Evolutionary conservation across 1,284 basidiomycete species (phyloP).

Genomic region (Pyrrhoderma noxium): DNA sequence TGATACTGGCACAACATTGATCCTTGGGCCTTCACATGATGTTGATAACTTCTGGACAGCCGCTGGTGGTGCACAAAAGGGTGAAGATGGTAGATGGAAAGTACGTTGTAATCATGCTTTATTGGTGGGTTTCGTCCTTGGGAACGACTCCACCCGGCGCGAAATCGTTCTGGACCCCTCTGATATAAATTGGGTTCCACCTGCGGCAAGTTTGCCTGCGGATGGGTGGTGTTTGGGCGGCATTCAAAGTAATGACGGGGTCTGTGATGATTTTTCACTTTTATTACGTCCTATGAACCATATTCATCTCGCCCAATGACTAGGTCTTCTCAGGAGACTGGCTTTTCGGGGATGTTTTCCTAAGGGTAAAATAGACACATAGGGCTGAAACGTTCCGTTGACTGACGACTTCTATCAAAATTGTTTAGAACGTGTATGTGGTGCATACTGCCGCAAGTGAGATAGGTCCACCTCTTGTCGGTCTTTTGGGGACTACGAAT

Average conservation of each 20-base stretch:
- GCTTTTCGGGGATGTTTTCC: constrained; percentile 51
- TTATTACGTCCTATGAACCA: constrained; percentile 3
- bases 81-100: constrained; percentile 39
- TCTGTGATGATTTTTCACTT: constrained; percentile 24
- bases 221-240: constrained; percentile 52
- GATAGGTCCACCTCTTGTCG: constrained; percentile 38
- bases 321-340: constrained; percentile 57
- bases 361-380: constrained; percentile 36
- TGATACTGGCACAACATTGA: constrained; percentile 52
- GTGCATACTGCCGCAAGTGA: constrained; percentile 39
- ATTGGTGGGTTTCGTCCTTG: constrained; percentile 40
- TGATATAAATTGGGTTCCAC: constrained; percentile 43
- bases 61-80: constrained; percentile 35
- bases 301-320: constrained; percentile 1
- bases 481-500: constrained; percentile 43
- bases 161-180: constrained; percentile 45
- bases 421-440: constrained; percentile 44
- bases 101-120: constrained; percentile 44
- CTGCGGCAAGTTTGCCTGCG: constrained; percentile 11
- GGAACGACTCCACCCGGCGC: constrained; percentile 29
- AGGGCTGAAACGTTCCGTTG: not conserved
- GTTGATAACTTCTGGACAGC: constrained; percentile 44
- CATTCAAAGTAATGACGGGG: constrained; percentile 47
- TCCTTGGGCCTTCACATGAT: constrained; percentile 45
- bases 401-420: not conserved